These are phyloP conservation scores for Sungouiella thailandica DNA, from an alignment of 805 yeast genomes.

Conservation along the genomic window DNA sequence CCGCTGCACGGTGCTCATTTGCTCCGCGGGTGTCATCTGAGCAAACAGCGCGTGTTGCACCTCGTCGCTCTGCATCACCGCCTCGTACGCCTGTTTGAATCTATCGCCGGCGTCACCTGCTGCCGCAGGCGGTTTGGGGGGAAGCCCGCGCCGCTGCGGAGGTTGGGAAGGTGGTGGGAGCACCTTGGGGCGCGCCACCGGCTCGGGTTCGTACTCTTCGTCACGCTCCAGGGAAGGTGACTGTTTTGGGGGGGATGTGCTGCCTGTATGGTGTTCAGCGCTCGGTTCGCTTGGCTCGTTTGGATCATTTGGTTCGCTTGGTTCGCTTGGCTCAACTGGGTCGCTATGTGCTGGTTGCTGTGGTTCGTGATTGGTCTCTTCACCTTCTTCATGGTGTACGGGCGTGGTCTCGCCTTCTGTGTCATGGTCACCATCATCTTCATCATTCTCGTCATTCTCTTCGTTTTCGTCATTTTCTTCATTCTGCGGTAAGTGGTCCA, in stretches of 20 bases:
- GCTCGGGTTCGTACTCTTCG: no score
- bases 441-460: constrained; percentile 2
- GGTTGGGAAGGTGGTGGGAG: neutral
- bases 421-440: no score
- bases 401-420: no score
- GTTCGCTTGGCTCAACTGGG: no score
- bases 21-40: constrained; percentile 31
- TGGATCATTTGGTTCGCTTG: no score
- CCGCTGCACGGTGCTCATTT: constrained; percentile 26
- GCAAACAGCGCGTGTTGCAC: constrained; percentile 32
- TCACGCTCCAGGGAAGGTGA: no score
- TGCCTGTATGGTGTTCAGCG: no score
- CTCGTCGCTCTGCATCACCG: constrained; percentile 31
- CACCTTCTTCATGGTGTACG: no score
- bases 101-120: constrained; percentile 13
- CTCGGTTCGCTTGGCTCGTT: no score
- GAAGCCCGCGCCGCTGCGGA: constrained; percentile 3
- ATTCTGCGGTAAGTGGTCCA: constrained; percentile 11
- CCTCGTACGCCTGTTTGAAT: constrained; percentile 31
- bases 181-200: constrained; percentile 11
- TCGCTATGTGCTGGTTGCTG: no score
- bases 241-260: no score
- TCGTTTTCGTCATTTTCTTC: neutral
- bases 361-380: no score
- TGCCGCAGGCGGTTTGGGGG: constrained; percentile 10